These are phyloP conservation scores for Halenospora varia DNA, from an alignment of 495 filamentous ascomycete genomes.

Conservation along the genomic window DNA sequence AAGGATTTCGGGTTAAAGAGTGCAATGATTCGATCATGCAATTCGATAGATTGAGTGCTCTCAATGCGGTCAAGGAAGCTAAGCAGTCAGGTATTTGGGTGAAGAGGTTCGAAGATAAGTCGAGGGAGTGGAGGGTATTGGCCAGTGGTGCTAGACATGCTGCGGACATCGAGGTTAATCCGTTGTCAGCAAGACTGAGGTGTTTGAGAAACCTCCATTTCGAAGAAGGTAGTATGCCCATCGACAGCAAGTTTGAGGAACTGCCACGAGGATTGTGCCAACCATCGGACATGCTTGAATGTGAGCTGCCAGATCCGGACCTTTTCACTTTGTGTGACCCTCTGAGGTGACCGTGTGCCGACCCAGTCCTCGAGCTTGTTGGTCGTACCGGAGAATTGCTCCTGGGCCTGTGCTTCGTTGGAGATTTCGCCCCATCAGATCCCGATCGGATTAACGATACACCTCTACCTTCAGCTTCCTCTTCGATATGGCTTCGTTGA, in stretches of 20 bases:
- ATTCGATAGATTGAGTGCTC: constrained; percentile 86
- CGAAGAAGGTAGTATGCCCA: constrained; percentile 65
- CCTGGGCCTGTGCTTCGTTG: constrained; percentile 47
- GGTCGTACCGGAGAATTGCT: constrained; percentile 81
- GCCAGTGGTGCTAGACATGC: constrained; percentile 75
- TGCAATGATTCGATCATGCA: constrained; percentile 98
- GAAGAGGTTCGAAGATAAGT: constrained; percentile 89
- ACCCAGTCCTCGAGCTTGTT: constrained; percentile 63
- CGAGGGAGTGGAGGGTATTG: constrained; percentile 82
- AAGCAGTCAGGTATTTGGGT: constrained; percentile 87
- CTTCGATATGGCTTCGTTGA: constrained; percentile 28
- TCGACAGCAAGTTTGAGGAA: constrained; percentile 64
- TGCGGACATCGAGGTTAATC: constrained; percentile 70
- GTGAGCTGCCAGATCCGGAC: constrained; percentile 87
- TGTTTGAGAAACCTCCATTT: constrained; percentile 96
- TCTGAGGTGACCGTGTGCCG: constrained; percentile 52
- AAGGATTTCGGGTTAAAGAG: constrained; percentile 77
- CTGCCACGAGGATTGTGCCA: constrained; percentile 62
- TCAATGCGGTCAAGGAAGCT: constrained; percentile 71
- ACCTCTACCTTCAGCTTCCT: constrained; percentile 12
- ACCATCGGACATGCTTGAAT: constrained; percentile 74
- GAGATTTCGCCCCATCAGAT: constrained; percentile 23
- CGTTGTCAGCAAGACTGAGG: constrained; percentile 88
- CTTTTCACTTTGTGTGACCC: constrained; percentile 69
- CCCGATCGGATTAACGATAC: constrained; percentile 20